phyloP scores from a whole-genome alignment of 108 stramenopile species.

The Nitzschia inconspicua region DNA sequence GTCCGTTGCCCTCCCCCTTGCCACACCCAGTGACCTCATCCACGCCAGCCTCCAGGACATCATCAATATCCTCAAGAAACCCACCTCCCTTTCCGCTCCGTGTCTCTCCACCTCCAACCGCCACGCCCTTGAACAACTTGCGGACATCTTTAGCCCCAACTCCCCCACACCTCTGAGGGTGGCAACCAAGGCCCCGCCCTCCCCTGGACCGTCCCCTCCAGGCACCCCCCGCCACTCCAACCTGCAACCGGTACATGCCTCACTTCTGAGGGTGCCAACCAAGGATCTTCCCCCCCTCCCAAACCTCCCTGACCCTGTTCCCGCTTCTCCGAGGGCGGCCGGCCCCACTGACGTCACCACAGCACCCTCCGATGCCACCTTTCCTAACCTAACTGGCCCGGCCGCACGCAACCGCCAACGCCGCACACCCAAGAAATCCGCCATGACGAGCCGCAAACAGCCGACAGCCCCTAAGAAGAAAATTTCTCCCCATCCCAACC shows the following conservation, averaged over 20 bases:
- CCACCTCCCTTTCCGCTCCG: not conserved
- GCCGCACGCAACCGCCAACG: not conserved
- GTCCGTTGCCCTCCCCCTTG: conserved; percentile 2
- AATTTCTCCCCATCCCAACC: not conserved
- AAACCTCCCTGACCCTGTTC: too few relatives aligned
- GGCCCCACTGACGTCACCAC: too few relatives aligned
- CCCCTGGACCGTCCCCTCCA: not conserved
- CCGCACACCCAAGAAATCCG: not conserved
- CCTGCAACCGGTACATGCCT: not conserved
- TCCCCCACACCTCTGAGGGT: not conserved
- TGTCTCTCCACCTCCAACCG: not conserved
- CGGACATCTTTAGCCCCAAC: too few relatives aligned
- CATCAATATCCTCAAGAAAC: not conserved
- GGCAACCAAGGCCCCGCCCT: too few relatives aligned
- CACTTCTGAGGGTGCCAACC: conserved; percentile 10
- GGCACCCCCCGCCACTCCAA: not conserved
- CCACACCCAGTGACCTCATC: conserved; percentile 2
- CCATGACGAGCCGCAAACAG: too few relatives aligned
- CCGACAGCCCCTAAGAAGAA: too few relatives aligned
- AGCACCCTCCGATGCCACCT: too few relatives aligned
- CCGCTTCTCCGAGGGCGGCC: not conserved
- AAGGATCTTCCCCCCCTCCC: too few relatives aligned
- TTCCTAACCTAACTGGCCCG: not conserved
- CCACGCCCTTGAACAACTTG: too few relatives aligned
- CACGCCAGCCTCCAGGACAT: not conserved